Percentiles rank a stretch among this genome's conserved stretches.
Conservation (phyloP, 2,329 filamentous ascomycete genomes). For the Aureobasidium namibiae region DNA sequence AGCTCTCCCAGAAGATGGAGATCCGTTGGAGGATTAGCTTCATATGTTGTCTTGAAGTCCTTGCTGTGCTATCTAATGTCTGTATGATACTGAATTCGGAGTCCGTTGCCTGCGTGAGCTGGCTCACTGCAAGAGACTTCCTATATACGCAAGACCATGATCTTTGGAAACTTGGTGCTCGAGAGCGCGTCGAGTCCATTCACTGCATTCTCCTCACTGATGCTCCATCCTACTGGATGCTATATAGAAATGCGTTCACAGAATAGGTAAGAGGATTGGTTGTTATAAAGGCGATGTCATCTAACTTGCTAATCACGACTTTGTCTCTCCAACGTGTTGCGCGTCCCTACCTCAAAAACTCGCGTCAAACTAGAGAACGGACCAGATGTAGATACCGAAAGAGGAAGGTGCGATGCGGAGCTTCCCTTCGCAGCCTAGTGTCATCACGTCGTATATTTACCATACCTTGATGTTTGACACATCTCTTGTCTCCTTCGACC, state of each 20-base stretch:
- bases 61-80: neutral
- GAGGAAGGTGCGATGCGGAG: conserved; percentile 3
- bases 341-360: neutral
- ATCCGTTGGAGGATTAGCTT: conserved; percentile 15
- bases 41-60: neutral
- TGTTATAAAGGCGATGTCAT: too few species aligned
- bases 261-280: too few species aligned
- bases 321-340: too few species aligned
- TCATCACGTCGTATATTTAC: neutral
- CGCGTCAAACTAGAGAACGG: neutral
- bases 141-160: too few species aligned
- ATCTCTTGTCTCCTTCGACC: too few species aligned
- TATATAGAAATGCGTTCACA: too few species aligned
- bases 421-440: neutral
- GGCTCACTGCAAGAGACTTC: neutral
- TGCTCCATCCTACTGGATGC: too few species aligned
- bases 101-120: neutral
- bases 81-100: neutral
- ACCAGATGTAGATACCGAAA: neutral
- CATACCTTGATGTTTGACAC: conserved; percentile 8
- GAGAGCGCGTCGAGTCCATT: too few species aligned
- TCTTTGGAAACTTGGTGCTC: neutral
- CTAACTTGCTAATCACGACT: too few species aligned
- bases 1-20: conserved; percentile 50
- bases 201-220: too few species aligned